A percentile compares a stretch with the other conserved stretches of the same genome.
Conservation (phyloP, 2,329 filamentous ascomycete genomes). For the Pseudocercospora fijiensis region DNA sequence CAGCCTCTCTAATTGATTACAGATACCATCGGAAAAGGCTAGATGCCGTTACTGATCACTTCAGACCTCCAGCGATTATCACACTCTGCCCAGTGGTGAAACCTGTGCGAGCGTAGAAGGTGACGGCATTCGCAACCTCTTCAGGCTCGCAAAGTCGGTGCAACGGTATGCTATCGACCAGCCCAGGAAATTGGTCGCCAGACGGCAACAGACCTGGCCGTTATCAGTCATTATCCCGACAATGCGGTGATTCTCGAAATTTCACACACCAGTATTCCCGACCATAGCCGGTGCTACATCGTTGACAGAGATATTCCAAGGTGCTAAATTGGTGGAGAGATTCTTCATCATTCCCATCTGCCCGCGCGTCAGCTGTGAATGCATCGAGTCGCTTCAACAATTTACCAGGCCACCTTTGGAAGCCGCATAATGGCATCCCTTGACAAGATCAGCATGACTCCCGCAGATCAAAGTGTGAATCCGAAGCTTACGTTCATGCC, state of each 20-base stretch:
- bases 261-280: neutral
- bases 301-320: slow-evolving; percentile 64
- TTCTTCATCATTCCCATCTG: slow-evolving; percentile 64
- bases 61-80: slow-evolving; percentile 29
- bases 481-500: slow-evolving; percentile 62
- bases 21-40: too few species aligned
- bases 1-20: neutral
- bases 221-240: neutral
- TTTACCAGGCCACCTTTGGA: slow-evolving; percentile 41
- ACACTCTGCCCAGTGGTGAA: slow-evolving; percentile 38
- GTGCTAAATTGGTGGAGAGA: slow-evolving; percentile 58
- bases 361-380: neutral
- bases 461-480: slow-evolving; percentile 59
- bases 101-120: slow-evolving; percentile 58
- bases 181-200: slow-evolving; percentile 50
- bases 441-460: slow-evolving; percentile 4
- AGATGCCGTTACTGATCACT: slow-evolving; percentile 12
- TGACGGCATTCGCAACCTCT: slow-evolving; percentile 60
- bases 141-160: slow-evolving; percentile 57
- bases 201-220: slow-evolving; percentile 55
- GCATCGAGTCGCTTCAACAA: neutral
- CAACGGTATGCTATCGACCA: slow-evolving; percentile 60
- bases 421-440: slow-evolving; percentile 32
- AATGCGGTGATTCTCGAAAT: neutral
- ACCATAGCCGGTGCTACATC: slow-evolving; percentile 57